Evolutionary conservation across 2,329 filamentous ascomycete species (phyloP).

Genomic region (Whalleya microplaca): DNA sequence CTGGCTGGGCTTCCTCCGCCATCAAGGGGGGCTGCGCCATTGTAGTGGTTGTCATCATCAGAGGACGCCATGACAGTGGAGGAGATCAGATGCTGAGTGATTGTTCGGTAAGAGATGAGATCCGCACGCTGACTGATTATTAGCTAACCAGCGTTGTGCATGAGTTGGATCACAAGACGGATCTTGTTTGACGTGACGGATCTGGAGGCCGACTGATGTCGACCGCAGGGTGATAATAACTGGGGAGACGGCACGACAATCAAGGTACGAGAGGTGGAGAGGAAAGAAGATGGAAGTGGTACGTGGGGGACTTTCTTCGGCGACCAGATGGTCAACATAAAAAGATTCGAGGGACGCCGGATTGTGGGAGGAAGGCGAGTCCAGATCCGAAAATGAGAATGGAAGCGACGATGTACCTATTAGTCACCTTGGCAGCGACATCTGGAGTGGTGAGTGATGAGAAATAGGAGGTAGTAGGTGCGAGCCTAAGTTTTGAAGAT

Average conservation of each 20-base stretch:
- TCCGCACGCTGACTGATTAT: constrained; percentile 21
- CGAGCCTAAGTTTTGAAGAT: no score
- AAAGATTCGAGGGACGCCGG: not conserved
- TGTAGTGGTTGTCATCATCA: constrained; percentile 25
- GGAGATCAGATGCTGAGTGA: not conserved
- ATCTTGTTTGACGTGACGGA: constrained; percentile 20
- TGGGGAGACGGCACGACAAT: constrained; percentile 3
- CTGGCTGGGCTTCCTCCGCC: constrained; percentile 27
- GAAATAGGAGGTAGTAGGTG: no score
- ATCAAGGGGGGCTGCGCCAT: constrained; percentile 32
- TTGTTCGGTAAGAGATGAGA: constrained; percentile 8
- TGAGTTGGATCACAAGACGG: constrained; percentile 6
- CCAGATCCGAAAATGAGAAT: not conserved
- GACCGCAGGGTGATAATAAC: constrained; percentile 1
- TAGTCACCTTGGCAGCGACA: no score
- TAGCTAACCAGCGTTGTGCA: constrained; percentile 9
- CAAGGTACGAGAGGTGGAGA: not conserved
- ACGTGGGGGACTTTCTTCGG: not conserved
- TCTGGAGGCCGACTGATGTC: not conserved
- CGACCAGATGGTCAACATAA: not conserved
- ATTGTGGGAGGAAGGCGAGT: not conserved
- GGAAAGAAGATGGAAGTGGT: not conserved
- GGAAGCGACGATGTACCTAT: not conserved
- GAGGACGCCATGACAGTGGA: constrained; percentile 20
- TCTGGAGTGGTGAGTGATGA: no score